These are phyloP conservation scores for Funneliformis caledonium DNA, from an alignment of 371 early-diverging fungal genomes.

Conservation along the genomic window DNA sequence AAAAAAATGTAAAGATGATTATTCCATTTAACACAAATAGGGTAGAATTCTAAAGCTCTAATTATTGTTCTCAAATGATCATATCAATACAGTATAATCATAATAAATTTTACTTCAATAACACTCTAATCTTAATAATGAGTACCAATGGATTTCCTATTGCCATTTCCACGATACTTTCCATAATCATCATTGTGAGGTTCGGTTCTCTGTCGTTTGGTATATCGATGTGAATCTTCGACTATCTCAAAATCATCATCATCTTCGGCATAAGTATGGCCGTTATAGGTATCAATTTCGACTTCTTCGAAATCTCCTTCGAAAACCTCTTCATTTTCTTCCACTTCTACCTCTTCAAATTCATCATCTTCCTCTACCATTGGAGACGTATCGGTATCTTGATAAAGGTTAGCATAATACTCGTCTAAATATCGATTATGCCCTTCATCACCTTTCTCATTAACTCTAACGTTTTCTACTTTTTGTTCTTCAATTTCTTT, in stretches of 20 bases:
- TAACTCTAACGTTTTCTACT: slow-evolving; percentile 11
- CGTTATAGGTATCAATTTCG: background rate
- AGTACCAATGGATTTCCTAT: background rate
- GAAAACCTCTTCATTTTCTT: too few species aligned
- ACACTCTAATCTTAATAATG: background rate
- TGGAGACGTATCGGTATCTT: slow-evolving; percentile 24
- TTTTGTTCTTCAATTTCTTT: slow-evolving; percentile 22
- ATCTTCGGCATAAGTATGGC: background rate
- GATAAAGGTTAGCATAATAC: slow-evolving; percentile 39
- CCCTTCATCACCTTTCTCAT: slow-evolving; percentile 22
- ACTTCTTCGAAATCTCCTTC: slow-evolving; percentile 29
- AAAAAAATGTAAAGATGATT: background rate
- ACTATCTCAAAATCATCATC: slow-evolving; percentile 11
- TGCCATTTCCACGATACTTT: background rate
- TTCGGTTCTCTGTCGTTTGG: background rate
- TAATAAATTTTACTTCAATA: background rate
- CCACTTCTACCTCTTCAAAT: background rate
- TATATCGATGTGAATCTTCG: background rate
- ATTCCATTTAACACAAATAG: background rate
- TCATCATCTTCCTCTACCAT: slow-evolving; percentile 20
- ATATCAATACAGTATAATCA: background rate
- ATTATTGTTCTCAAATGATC: background rate
- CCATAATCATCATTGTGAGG: background rate
- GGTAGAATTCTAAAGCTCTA: background rate
- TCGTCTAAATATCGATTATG: background rate